Percentiles rank a stretch among this genome's conserved stretches.
Conservation (phyloP, 2,329 filamentous ascomycete species). For the Curvularia lunata region DNA sequence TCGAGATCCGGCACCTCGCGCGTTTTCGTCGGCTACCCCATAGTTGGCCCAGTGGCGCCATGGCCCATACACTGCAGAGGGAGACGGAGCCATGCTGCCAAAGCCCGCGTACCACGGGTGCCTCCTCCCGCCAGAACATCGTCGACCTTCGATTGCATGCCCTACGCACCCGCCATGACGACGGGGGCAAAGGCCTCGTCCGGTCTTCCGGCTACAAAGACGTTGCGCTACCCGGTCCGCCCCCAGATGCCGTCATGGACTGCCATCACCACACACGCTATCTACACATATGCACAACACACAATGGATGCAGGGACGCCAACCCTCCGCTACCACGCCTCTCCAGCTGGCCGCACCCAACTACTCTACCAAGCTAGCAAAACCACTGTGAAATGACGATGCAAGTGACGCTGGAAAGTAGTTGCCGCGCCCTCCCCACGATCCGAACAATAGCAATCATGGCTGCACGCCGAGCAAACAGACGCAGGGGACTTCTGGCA, state of each 20-base stretch:
- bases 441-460: neutral
- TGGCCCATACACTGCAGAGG: neutral
- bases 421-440: neutral
- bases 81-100: neutral
- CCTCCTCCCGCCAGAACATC: neutral
- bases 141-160: neutral
- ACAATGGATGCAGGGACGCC: constrained; percentile 3
- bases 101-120: neutral
- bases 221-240: constrained; percentile 1
- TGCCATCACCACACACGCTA: constrained; percentile 1
- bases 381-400: constrained; percentile 2
- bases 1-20: constrained; percentile 19
- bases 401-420: neutral
- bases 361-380: constrained; percentile 6
- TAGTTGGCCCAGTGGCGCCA: constrained; percentile 2
- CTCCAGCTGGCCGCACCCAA: constrained; percentile 15
- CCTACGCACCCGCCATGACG: neutral
- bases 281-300: neutral
- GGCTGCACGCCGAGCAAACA: constrained; percentile 5
- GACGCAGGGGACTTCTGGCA: constrained; percentile 5
- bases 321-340: constrained; percentile 27
- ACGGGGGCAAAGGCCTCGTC: neutral
- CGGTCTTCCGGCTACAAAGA: neutral
- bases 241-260: constrained; percentile 21
- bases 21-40: constrained; percentile 2